Base-by-base conservation (phyloP, 306 rosid species). In the Amphicarpaea edgeworthii region DNA sequence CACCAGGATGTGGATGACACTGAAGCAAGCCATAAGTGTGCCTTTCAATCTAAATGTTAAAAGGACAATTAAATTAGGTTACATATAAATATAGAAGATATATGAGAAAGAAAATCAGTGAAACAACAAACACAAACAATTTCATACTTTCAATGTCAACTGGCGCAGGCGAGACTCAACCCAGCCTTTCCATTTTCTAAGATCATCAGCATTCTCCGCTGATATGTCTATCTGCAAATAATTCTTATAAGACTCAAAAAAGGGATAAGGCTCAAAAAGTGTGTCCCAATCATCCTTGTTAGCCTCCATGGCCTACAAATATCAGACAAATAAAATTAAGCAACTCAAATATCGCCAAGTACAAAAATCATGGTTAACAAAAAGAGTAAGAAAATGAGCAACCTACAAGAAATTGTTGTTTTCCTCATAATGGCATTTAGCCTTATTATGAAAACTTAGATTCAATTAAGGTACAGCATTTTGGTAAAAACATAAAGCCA, bases 181-280 rank as follows among this genome's bases (percentile, higher is more conserved):
- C 99, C 99, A 95, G 28, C 99, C 99, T 80, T 92, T 92, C 99
- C 99, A 95, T 30, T 88, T 80, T 89, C 99, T 90, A 66, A 92
- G 77, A 80, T 93, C 97, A 46, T 92, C 97, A 26, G 62, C 91
- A 80, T 90, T 89, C 75, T 88, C 91, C 4, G 99, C 93, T 38
- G 83, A 68, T 71, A 95, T 82, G 72, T 92, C 99, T 84, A 90
- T 92, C 83, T 83, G 93, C 71, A 95, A 67, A 81, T 95, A 95
- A 82, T 92, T 84, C 83, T 86, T 95, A 53, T 95, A 92, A 17
- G 96, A 84, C 80, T 95, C 96, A 66, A 95, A 95, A 83, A 95
- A 95, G 73, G 92, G 73, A 82, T 70, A 90, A 7, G 81, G 77
- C 89, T 95, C 99, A 78, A 90, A 92, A 78, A 95, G 97, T 4